Evolutionary conservation across 495 filamentous ascomycete species (phyloP).

Genomic region (Cryomyces antarcticus): DNA sequence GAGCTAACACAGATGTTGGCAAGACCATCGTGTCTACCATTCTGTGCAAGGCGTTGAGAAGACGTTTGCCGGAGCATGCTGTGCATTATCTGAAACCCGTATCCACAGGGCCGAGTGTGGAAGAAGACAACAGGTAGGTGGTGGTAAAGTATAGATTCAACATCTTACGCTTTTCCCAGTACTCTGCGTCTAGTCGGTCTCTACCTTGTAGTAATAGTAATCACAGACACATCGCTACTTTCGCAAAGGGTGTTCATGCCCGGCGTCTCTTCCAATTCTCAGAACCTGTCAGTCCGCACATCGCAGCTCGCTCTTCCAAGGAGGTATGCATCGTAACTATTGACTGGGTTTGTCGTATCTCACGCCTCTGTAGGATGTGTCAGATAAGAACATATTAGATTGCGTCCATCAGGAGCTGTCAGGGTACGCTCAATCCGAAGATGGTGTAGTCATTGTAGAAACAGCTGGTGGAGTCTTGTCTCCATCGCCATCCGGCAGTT

Average conservation of each 20-base stretch:
- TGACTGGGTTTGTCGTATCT: no score
- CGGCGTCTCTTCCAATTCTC: constrained; percentile 47
- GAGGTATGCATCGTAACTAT: no score
- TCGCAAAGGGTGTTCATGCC: constrained; percentile 31
- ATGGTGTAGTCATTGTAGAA: constrained; percentile 39
- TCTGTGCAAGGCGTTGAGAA: constrained; percentile 37
- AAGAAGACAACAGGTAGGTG: constrained; percentile 35
- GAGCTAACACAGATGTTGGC: constrained; percentile 63
- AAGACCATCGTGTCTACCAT: constrained; percentile 58
- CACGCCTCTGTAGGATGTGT: constrained; percentile 1
- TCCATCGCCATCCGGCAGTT: constrained; percentile 48
- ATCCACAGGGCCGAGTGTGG: constrained; percentile 44
- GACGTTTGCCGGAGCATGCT: constrained; percentile 21
- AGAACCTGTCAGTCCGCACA: constrained; percentile 52
- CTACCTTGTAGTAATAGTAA: neutral
- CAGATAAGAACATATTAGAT: no score
- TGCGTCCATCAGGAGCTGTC: constrained; percentile 25
- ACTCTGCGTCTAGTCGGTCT: neutral
- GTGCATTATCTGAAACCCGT: constrained; percentile 55
- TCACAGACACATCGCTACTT: constrained; percentile 34
- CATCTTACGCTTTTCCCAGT: no score
- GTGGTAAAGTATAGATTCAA: no score
- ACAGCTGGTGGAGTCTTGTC: constrained; percentile 63
- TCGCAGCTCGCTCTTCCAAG: constrained; percentile 27
- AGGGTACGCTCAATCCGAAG: constrained; percentile 19